phyloP scores from a whole-genome alignment of 306 rosid genomes.

The Vicia sativa region DNA sequence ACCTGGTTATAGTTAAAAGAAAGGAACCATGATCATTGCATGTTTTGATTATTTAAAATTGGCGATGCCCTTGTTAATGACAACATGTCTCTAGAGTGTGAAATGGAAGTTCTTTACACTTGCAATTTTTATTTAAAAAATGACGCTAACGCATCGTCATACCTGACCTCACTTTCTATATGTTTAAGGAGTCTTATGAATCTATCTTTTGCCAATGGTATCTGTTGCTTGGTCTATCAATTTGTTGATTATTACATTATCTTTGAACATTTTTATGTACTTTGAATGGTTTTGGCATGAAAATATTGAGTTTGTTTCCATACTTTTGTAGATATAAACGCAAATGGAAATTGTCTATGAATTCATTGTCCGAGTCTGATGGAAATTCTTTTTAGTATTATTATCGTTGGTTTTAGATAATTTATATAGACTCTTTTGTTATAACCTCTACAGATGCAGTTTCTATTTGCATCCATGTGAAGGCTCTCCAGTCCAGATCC shows the following conservation, averaged over 20 bases:
- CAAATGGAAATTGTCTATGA: slow-evolving; percentile 16
- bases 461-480: slow-evolving; percentile 95
- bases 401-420: not conserved
- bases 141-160: slow-evolving; percentile 10
- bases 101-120: slow-evolving; percentile 16
- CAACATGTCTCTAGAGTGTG: slow-evolving; percentile 11
- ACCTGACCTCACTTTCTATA: slow-evolving; percentile 21
- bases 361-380: slow-evolving; percentile 27
- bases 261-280: slow-evolving; percentile 13
- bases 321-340: slow-evolving; percentile 20
- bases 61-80: slow-evolving; percentile 19
- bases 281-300: slow-evolving; percentile 20
- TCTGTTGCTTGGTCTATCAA: slow-evolving; percentile 24
- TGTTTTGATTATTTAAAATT: slow-evolving; percentile 29
- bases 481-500: slow-evolving; percentile 85
- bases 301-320: slow-evolving; percentile 13
- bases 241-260: slow-evolving; percentile 16
- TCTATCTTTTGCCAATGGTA: slow-evolving; percentile 4
- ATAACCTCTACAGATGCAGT: slow-evolving; percentile 72
- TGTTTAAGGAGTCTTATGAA: slow-evolving; percentile 26
- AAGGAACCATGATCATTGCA: slow-evolving; percentile 24
- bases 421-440: slow-evolving; percentile 25
- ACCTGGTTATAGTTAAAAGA: slow-evolving; percentile 21
- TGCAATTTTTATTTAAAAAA: not conserved
- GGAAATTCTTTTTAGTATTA: slow-evolving; percentile 17